Conservation (phyloP, 352 stramenopile genomes). For the Phytopythium oedochilum region DNA sequence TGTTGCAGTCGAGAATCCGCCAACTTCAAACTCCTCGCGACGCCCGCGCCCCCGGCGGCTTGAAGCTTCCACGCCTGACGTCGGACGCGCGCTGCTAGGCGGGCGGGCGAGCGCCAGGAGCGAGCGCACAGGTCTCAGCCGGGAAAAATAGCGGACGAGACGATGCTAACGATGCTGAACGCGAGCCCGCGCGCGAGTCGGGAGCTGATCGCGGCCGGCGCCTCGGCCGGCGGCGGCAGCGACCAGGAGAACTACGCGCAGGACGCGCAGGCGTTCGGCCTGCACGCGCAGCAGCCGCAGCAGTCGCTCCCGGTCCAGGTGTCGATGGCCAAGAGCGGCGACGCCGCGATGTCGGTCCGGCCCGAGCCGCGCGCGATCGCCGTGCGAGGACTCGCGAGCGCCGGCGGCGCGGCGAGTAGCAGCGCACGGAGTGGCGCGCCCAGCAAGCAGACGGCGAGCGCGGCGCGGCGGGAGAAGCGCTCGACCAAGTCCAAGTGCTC, state of each 20-base stretch:
- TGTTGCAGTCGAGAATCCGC: conserved; percentile 49
- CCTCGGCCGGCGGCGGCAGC: conserved; percentile 2
- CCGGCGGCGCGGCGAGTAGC: background rate
- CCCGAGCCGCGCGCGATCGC: conserved; percentile 1
- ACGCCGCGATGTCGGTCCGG: background rate
- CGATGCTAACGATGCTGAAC: conserved; percentile 66
- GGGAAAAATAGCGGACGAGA: conserved; percentile 20
- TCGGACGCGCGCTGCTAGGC: background rate
- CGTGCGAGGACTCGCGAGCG: background rate
- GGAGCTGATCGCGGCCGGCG: background rate
- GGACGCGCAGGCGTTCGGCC: conserved; percentile 2
- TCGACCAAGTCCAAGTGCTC: conserved; percentile 87
- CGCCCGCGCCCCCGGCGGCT: background rate
- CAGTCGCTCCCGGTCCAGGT: background rate
- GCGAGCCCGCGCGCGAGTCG: conserved; percentile 14
- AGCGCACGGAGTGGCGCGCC: background rate
- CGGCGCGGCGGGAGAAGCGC: conserved; percentile 42
- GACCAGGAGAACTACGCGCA: conserved; percentile 7
- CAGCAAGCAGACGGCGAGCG: background rate
- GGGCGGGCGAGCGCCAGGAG: too few relatives aligned
- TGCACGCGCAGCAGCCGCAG: background rate
- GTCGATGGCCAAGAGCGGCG: conserved; percentile 1
- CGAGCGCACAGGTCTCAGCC: too few relatives aligned
- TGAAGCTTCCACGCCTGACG: background rate
- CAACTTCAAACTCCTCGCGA: conserved; percentile 64